Evolutionary conservation across 2,329 filamentous ascomycete species (phyloP).

Genomic region (Cladosporium sp.): DNA sequence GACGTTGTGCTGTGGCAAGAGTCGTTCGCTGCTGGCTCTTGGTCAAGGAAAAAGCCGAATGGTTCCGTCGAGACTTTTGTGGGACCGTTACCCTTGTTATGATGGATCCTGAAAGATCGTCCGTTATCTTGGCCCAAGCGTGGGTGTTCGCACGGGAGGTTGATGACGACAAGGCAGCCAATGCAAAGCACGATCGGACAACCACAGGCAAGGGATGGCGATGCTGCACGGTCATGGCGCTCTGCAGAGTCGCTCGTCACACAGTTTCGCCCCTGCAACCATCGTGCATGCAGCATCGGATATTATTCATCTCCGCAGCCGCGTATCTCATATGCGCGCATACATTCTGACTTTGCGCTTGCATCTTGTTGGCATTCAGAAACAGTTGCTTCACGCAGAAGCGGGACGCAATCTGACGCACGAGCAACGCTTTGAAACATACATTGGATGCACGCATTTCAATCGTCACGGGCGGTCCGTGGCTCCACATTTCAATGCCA

Average conservation of each 20-base stretch:
- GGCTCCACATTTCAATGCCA: neutral
- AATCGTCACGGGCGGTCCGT: neutral
- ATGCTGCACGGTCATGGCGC: neutral
- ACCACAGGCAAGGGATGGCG: neutral
- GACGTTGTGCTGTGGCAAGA: conserved; percentile 1
- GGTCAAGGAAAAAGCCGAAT: conserved; percentile 9
- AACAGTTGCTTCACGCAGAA: too few species aligned
- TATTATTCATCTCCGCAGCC: neutral
- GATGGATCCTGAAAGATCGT: conserved; percentile 6
- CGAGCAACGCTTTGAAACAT: too few species aligned
- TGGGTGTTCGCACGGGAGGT: neutral
- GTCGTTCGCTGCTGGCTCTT: neutral
- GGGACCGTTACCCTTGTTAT: conserved; percentile 12
- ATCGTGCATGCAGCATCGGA: conserved; percentile 8
- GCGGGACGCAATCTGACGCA: too few species aligned
- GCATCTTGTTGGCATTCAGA: neutral
- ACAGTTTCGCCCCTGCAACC: neutral
- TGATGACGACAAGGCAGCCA: conserved; percentile 4
- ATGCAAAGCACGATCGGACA: neutral
- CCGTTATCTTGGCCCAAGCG: conserved; percentile 8
- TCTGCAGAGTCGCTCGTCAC: conserved; percentile 10
- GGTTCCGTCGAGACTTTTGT: conserved; percentile 11
- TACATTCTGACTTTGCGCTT: neutral
- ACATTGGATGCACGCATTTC: neutral
- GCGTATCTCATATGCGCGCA: neutral